Percentiles rank a stretch among this genome's conserved stretches.
These are phyloP conservation scores for Chlamydomonas asymmetrica DNA, from an alignment of 139 green algal species.

Conservation along the genomic window DNA sequence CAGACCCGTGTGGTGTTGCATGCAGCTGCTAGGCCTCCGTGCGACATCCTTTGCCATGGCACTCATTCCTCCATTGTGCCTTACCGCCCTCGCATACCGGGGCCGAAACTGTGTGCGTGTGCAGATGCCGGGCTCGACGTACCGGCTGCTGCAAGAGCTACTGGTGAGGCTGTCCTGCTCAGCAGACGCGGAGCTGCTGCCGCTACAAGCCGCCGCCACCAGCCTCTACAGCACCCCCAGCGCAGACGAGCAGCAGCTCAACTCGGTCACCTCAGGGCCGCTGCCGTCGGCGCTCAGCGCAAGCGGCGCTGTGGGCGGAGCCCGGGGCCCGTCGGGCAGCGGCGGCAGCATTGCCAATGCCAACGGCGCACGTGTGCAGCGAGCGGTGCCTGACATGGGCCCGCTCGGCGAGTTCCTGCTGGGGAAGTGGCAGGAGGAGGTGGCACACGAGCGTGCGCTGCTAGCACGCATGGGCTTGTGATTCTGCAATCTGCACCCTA, in stretches of 20 bases:
- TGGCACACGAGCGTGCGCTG: conserved; percentile 31
- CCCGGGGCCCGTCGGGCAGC: neutral
- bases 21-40: too few species aligned
- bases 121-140: conserved; percentile 27
- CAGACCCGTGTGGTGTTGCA: too few species aligned
- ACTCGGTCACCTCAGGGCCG: too few species aligned
- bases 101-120: too few species aligned
- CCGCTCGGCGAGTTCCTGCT: conserved; percentile 57
- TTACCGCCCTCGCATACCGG: too few species aligned
- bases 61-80: too few species aligned
- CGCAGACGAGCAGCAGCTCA: neutral
- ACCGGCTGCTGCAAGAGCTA: conserved; percentile 22
- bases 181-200: conserved; percentile 28
- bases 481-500: too few species aligned
- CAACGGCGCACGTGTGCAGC: neutral
- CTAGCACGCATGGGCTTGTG: too few species aligned
- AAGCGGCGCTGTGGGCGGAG: neutral
- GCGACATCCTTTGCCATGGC: too few species aligned
- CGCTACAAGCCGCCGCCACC: conserved; percentile 28
- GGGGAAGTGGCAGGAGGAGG: conserved; percentile 50
- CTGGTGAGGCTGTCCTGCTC: conserved; percentile 29
- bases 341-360: neutral
- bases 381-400: conserved; percentile 28
- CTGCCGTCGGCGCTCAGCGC: too few species aligned
- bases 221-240: neutral